Base-by-base conservation (phyloP, 352 stramenopile species). In the Phytophthora nicotianae region DNA sequence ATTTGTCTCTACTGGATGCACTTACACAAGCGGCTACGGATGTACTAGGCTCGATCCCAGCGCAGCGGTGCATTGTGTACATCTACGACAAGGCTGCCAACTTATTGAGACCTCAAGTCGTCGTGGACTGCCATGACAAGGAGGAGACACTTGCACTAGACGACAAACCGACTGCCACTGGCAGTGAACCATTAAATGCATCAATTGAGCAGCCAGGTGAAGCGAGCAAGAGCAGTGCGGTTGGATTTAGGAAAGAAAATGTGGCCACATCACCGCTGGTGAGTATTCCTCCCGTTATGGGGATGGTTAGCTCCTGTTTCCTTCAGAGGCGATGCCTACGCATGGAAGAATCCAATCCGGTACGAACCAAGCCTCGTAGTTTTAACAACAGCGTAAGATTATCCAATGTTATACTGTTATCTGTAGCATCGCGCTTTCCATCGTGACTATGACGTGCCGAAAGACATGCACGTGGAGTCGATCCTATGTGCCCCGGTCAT, bases 361-460 rank as follows among this genome's bases (percentile, higher is more conserved):
- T 88, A 68, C 17, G 50, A 13, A 3, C 17, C 10, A 29, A 38
- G 35, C 24, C 10, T 23, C 32, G 19, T 3, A 5, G 32, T n/a
- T 38, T 16, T 5, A 38, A 38, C 10, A 38, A 5, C 32, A 38
- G 6, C 9, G 29, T 0, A 17, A n/a, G 32, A 5, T 14, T 35
- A 10, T 35, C 7, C 23, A 20, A 5, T 58, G 2, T 42, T n/a
- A 9, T 54, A 11, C 9, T 43, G 32, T n/a, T 19, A 2, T 6
- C 21, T 26, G 16, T 48, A 89, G 80, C 80, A 88, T 56, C 75
- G 75, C 20, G 21, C 77, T 0, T 86, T 89, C 32, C 69, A 85
- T 52, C 75, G 74, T 5, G 81, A 90, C 21, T 84, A 88, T 49
- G 81, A 90, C 49, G 70, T 74, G 0, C 81, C 81, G 13, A 86